Conservation (phyloP, 1,284 basidiomycete species). For the Sanghuangporus weigelae region DNA sequence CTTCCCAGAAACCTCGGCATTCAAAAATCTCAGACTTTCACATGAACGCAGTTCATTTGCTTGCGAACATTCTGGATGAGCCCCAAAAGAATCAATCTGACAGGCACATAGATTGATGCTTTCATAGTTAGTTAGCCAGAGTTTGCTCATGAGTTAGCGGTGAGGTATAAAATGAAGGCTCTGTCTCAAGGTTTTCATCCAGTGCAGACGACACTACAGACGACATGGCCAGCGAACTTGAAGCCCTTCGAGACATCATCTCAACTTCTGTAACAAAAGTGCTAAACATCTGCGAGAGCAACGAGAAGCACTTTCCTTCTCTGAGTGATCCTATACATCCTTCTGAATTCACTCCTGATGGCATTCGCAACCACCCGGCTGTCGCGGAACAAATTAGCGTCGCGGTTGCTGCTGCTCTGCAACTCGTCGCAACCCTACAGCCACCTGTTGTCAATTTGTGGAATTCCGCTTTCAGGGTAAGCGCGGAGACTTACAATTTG, state of each 20-base stretch:
- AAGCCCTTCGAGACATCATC: slow-evolving; percentile 12
- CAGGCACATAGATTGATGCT: no score
- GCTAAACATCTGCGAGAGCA: slow-evolving; percentile 5
- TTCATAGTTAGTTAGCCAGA: no score
- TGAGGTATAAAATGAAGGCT: no score
- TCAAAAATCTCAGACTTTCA: no score
- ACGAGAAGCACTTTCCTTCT: slow-evolving; percentile 4
- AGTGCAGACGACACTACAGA: not conserved
- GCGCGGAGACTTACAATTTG: not conserved
- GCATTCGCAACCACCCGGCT: slow-evolving; percentile 20
- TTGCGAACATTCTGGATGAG: no score
- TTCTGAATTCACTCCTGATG: slow-evolving; percentile 13
- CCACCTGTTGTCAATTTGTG: slow-evolving; percentile 23
- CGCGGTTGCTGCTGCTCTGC: slow-evolving; percentile 33
- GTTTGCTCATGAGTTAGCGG: no score
- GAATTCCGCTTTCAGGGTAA: slow-evolving; percentile 4
- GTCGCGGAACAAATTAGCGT: slow-evolving; percentile 29
- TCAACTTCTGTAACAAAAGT: slow-evolving; percentile 6
- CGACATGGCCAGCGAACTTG: slow-evolving; percentile 6
- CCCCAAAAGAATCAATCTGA: no score
- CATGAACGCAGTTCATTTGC: no score
- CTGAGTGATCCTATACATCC: slow-evolving; percentile 2
- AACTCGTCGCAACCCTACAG: slow-evolving; percentile 31
- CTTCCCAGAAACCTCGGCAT: no score
- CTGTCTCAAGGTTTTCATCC: not conserved